phyloP scores from a whole-genome alignment of 2,329 filamentous ascomycete genomes.

The Pseudogymnoascus sp. region DNA sequence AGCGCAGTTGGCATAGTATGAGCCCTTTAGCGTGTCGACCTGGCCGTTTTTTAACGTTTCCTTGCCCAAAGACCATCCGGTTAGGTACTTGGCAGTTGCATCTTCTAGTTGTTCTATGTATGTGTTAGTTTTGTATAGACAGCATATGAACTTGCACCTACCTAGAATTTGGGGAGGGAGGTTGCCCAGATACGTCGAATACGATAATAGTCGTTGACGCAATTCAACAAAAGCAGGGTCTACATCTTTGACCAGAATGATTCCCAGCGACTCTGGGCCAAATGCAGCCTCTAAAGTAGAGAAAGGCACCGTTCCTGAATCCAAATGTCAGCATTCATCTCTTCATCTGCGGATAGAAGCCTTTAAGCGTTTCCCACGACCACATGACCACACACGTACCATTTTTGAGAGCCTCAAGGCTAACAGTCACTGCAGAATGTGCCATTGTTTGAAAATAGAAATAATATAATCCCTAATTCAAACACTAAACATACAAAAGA shows the following conservation, averaged over 20 bases:
- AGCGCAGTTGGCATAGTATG: slow-evolving; percentile 76
- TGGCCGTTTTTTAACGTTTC: slow-evolving; percentile 71
- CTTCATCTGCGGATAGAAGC: not conserved
- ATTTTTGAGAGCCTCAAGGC: slow-evolving; percentile 50
- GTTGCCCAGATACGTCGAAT: slow-evolving; percentile 82
- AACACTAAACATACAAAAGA: not conserved
- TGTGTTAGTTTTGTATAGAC: slow-evolving; percentile 13
- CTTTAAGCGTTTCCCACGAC: not conserved
- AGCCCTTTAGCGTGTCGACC: slow-evolving; percentile 73
- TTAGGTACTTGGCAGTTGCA: slow-evolving; percentile 53
- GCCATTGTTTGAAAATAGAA: slow-evolving; percentile 9
- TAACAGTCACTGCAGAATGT: slow-evolving; percentile 39
- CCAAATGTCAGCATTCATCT: not conserved
- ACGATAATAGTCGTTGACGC: slow-evolving; percentile 68
- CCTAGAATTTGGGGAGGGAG: slow-evolving; percentile 64
- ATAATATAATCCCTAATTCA: not conserved
- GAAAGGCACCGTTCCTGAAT: slow-evolving; percentile 56
- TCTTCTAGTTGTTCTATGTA: slow-evolving; percentile 49
- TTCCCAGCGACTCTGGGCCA: slow-evolving; percentile 81
- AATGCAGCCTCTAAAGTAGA: slow-evolving; percentile 70
- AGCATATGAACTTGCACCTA: slow-evolving; percentile 31
- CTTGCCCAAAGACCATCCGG: slow-evolving; percentile 74
- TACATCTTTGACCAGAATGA: slow-evolving; percentile 85
- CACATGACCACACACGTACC: slow-evolving; percentile 34
- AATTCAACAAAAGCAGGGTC: slow-evolving; percentile 63